Evolutionary conservation across 345 rosid genomes (phyloP).

Genomic region (Firmiana major): DNA sequence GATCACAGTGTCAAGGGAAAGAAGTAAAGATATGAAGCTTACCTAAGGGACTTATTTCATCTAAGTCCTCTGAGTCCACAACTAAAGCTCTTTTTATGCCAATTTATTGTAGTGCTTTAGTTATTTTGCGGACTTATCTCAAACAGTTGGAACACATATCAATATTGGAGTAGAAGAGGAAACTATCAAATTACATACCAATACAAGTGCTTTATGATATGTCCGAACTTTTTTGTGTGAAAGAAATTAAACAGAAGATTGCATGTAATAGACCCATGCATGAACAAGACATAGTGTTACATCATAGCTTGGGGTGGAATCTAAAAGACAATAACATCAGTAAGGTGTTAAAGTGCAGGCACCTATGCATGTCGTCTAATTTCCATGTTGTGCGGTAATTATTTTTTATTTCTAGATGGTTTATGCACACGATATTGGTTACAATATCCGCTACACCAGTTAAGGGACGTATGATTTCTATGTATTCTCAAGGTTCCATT

Average conservation of each 20-base stretch:
- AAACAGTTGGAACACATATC: conserved; percentile 6
- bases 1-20: not conserved
- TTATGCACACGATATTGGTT: not conserved
- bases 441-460: not conserved
- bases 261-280: not conserved
- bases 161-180: not conserved
- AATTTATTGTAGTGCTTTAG: conserved; percentile 78
- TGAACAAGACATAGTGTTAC: not conserved
- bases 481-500: not conserved
- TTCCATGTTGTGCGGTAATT: not conserved
- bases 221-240: not conserved
- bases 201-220: not conserved
- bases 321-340: not conserved
- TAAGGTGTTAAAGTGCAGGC: not conserved
- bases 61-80: conserved; percentile 92
- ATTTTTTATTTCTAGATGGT: not conserved
- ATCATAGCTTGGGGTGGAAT: not conserved
- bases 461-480: not conserved
- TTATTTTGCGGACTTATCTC: conserved; percentile 81
- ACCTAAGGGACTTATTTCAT: conserved; percentile 97
- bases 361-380: not conserved
- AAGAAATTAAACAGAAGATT: not conserved
- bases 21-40: conserved; percentile 18
- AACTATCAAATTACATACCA: conserved; percentile 1
- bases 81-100: conserved; percentile 93